Evolutionary conservation across 345 rosid genomes (phyloP).

Genomic region (Pistacia integerrima): DNA sequence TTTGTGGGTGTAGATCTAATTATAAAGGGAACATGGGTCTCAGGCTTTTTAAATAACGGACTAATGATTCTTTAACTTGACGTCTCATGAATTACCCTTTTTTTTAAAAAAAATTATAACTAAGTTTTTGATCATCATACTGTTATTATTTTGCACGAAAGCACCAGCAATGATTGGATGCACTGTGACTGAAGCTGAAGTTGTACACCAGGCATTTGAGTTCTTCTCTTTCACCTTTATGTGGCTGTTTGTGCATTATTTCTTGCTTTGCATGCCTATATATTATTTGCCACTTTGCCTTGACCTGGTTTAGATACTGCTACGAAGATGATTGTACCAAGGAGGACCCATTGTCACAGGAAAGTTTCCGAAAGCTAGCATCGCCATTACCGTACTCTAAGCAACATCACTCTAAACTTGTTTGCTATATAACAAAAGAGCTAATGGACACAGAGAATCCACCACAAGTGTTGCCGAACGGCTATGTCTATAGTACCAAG

Average conservation of each 20-base stretch:
- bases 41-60: not conserved
- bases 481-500: slow-evolving; percentile 94
- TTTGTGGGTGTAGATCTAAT: not conserved
- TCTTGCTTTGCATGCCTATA: not conserved
- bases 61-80: not conserved
- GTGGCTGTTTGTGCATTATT: not conserved
- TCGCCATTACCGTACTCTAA: slow-evolving; percentile 84
- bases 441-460: slow-evolving; percentile 99
- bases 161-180: not conserved
- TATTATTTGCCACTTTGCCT: slow-evolving; percentile 44
- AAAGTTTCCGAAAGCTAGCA: slow-evolving; percentile 86
- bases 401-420: slow-evolving; percentile 97
- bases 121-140: not conserved
- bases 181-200: too few species aligned
- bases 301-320: slow-evolving; percentile 65
- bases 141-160: not conserved
- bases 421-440: slow-evolving; percentile 92
- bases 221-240: not conserved
- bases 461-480: slow-evolving; percentile 95
- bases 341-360: slow-evolving; percentile 95
- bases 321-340: slow-evolving; percentile 85
- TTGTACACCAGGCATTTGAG: not conserved
- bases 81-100: too few species aligned
- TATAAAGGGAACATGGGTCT: not conserved
- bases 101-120: not conserved